Percentiles rank a stretch among this genome's conserved stretches.
These are phyloP conservation scores for Luvunga scandens DNA, from an alignment of 345 rosid species.

Conservation along the genomic window DNA sequence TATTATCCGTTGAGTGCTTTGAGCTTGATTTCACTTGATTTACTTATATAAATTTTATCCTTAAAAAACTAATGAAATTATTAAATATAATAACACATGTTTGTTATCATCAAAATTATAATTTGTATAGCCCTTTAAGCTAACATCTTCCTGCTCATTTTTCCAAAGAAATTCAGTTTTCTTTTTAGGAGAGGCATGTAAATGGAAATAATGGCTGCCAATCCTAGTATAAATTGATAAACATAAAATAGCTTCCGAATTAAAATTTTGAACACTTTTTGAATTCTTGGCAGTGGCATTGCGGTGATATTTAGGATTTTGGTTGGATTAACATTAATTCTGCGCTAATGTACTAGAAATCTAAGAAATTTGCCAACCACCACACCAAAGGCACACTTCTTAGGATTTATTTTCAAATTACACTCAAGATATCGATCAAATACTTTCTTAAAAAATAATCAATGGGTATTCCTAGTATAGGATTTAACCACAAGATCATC, in stretches of 20 bases:
- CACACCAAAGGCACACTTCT: neutral
- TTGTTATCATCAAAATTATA: no score
- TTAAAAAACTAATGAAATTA: no score
- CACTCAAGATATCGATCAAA: neutral
- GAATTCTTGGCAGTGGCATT: neutral
- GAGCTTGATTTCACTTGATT: no score
- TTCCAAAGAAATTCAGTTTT: fast-evolving
- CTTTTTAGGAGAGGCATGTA: neutral
- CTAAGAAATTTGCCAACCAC: neutral
- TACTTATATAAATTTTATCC: no score
- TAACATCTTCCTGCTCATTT: no score
- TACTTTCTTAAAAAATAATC: neutral
- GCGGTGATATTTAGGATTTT: neutral
- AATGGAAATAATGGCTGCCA: no score
- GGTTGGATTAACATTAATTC: neutral
- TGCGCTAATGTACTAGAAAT: neutral
- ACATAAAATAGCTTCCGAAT: no score
- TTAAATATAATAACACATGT: no score
- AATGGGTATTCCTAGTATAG: neutral
- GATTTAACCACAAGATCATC: neutral
- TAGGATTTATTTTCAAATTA: neutral
- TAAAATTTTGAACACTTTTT: neutral
- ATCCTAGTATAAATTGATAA: neutral
- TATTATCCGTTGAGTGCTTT: no score
- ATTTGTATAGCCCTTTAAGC: no score